These are phyloP conservation scores for Biancaea sappan DNA, from an alignment of 306 rosid species.

Conservation along the genomic window DNA sequence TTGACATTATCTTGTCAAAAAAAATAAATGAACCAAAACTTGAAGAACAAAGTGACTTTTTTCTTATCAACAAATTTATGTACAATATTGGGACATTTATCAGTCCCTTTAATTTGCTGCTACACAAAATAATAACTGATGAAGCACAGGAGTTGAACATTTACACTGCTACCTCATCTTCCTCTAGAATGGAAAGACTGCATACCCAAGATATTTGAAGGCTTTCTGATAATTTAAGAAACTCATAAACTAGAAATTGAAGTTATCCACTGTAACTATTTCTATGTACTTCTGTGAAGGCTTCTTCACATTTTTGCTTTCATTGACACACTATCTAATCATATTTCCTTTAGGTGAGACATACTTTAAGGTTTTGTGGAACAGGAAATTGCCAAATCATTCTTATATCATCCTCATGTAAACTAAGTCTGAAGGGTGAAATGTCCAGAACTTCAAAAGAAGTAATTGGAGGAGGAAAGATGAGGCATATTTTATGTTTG, in stretches of 20 bases:
- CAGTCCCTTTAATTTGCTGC: too few species aligned
- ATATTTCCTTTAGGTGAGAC: slow-evolving; percentile 40
- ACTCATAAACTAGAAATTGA: slow-evolving; percentile 69
- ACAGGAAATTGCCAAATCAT: too few species aligned
- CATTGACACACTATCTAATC: slow-evolving; percentile 39
- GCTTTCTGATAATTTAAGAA: slow-evolving; percentile 54
- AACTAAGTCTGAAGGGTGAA: too few species aligned
- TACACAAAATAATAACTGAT: too few species aligned
- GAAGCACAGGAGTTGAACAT: too few species aligned
- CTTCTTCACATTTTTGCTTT: slow-evolving; percentile 43
- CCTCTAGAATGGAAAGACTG: slow-evolving; percentile 33
- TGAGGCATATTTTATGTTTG: too few species aligned
- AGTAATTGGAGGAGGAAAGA: too few species aligned
- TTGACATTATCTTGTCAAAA: not conserved
- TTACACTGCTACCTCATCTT: not conserved
- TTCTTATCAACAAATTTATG: slow-evolving; percentile 18
- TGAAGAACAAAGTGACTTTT: not conserved
- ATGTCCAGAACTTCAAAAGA: too few species aligned
- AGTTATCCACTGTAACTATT: slow-evolving; percentile 54
- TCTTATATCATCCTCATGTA: too few species aligned
- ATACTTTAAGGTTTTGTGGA: too few species aligned
- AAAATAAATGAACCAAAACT: too few species aligned
- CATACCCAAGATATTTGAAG: slow-evolving; percentile 40
- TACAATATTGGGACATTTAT: slow-evolving; percentile 13
- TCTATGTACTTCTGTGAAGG: slow-evolving; percentile 57